These are phyloP conservation scores for Aspergillus awamori DNA, from an alignment of 2,329 filamentous ascomycete species.

Conservation along the genomic window DNA sequence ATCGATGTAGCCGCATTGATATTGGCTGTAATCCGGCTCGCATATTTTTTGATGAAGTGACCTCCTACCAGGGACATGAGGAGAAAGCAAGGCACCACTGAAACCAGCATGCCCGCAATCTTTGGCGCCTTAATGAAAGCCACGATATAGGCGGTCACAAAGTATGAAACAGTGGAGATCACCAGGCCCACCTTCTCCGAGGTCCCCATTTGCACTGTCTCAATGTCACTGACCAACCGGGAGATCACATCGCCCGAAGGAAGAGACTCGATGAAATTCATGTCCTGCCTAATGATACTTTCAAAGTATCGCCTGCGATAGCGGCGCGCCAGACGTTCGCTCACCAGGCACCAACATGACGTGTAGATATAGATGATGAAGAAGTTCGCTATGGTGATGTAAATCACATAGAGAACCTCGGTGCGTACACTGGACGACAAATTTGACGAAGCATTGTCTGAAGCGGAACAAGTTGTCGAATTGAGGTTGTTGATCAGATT, in stretches of 20 bases:
- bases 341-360: conserved; percentile 65
- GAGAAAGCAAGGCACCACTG: conserved; percentile 64
- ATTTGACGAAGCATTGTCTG: conserved; percentile 11
- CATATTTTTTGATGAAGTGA: conserved; percentile 55
- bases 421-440: conserved; percentile 29
- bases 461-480: conserved; percentile 29
- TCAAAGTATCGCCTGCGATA: conserved; percentile 64
- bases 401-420: conserved; percentile 64
- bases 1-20: conserved; percentile 63
- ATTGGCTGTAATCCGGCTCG: conserved; percentile 52
- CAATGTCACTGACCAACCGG: conserved; percentile 66
- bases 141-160: conserved; percentile 67
- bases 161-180: conserved; percentile 65
- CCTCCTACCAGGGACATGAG: conserved; percentile 60
- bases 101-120: conserved; percentile 63
- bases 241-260: conserved; percentile 65
- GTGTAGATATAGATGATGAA: conserved; percentile 66
- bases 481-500: conserved; percentile 46
- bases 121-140: conserved; percentile 61
- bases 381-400: conserved; percentile 66
- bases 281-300: conserved; percentile 62
- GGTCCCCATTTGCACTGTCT: conserved; percentile 67
- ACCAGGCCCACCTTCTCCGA: conserved; percentile 71
- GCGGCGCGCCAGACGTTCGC: conserved; percentile 64
- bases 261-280: conserved; percentile 65